A percentile compares a stretch with the other conserved stretches of the same genome.
Conservation (phyloP, 345 rosid species). For the Syzygium aqueum region DNA sequence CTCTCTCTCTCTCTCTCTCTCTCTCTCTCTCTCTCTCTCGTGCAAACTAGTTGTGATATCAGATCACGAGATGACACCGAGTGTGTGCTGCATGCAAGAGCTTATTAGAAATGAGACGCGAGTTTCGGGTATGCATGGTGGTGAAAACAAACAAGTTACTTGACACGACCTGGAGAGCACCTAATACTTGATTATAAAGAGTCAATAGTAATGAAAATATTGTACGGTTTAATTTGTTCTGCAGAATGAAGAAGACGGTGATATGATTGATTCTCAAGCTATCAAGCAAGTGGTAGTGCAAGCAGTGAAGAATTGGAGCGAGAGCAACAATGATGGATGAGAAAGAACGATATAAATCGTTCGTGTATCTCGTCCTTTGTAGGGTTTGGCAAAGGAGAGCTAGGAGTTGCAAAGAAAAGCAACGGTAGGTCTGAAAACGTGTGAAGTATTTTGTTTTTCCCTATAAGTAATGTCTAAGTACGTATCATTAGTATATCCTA, state of each 20-base stretch:
- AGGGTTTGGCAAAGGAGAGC: neutral
- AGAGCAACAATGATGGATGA: conserved; percentile 3
- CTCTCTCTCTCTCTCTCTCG: neutral
- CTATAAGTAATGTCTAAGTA: neutral
- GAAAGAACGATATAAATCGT: neutral
- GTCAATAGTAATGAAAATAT: neutral
- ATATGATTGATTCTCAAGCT: conserved; percentile 45
- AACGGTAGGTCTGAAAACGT: neutral
- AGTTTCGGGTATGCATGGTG: neutral
- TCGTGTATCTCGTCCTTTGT: neutral
- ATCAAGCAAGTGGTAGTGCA: conserved; percentile 66
- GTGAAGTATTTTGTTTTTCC: neutral
- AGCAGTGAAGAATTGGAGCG: conserved; percentile 59
- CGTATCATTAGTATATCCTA: neutral
- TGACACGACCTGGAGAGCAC: neutral
- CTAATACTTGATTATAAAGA: neutral
- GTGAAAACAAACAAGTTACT: neutral
- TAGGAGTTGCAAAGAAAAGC: neutral
- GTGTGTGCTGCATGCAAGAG: neutral
- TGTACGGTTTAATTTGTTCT: neutral
- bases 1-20: neutral
- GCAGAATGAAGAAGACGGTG: conserved; percentile 64
- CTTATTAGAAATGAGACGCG: neutral
- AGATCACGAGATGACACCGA: neutral
- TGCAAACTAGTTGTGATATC: neutral